A percentile compares a stretch with the other conserved stretches of the same genome.
These are phyloP conservation scores for Tritrichomonas musculus DNA, from an alignment of 208 protist species.

Conservation along the genomic window DNA sequence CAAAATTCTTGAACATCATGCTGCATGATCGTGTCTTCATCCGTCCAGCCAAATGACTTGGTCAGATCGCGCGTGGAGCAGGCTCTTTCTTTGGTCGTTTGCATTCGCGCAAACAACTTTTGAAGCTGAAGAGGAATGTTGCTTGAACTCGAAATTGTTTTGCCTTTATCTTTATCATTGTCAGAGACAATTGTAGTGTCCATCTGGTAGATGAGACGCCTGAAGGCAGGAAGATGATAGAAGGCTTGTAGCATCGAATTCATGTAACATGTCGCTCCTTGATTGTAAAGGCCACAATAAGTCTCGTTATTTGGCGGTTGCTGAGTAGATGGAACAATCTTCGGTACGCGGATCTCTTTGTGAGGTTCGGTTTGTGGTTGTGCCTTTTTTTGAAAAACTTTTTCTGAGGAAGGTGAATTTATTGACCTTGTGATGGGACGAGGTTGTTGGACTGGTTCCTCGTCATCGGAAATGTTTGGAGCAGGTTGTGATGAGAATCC, in stretches of 20 bases:
- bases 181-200: not conserved
- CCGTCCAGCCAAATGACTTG: not conserved
- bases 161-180: too few species aligned
- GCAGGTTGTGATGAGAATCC: too few species aligned
- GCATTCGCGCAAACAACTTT: not conserved
- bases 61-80: slow-evolving; percentile 58
- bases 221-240: not conserved
- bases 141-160: not conserved
- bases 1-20: slow-evolving; percentile 73
- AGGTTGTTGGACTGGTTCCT: too few species aligned
- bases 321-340: too few species aligned
- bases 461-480: too few species aligned
- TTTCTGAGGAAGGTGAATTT: too few species aligned
- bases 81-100: not conserved
- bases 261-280: slow-evolving; percentile 15
- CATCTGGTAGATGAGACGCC: not conserved
- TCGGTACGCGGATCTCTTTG: too few species aligned
- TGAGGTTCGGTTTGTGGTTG: too few species aligned
- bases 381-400: too few species aligned
- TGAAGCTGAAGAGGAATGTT: slow-evolving; percentile 47
- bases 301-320: too few species aligned
- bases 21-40: slow-evolving; percentile 68
- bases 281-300: not conserved
- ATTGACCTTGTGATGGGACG: too few species aligned
- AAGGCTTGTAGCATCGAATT: not conserved